Base-by-base conservation (phyloP, 768 basidiomycete species). In the Xerocomellus amylosporus region DNA sequence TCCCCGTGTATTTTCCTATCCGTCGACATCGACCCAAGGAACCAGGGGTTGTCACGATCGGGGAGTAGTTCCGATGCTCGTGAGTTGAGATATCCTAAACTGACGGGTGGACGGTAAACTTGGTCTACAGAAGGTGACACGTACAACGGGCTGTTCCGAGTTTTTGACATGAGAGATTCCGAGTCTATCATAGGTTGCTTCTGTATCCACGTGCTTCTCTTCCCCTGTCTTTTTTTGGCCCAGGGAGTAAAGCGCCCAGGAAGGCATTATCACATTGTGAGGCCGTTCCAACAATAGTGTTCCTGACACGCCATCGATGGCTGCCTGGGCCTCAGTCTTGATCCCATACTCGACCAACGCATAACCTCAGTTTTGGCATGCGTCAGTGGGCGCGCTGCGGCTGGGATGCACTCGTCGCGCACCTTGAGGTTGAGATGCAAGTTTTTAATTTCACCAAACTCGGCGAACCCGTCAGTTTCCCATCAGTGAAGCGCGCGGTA, bases 381-480 rank as follows among this genome's bases (percentile, higher is more conserved):
- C 31, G 24, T 68, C 13, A 63, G 43, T 3, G 28, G 5, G 10
- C n/a, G 28, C n/a, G 39, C 24, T 19, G 7, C 10, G 37, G 19
- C 5, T 37, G 22, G 30, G 14, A n/a, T 17, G 47, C 24, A 43
- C 26, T 15, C 6, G 24, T 26, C 14, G 40, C 81, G 41, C 58
- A 93, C 96, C 86, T 98, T 99, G 67, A 98, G 79, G 70, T 98
- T 98, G 66, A 99, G 82, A 71, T 98, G 95, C 46, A 98, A 75
- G 74, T 98, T 98, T 79, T 97, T 96, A 59, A 99, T 94, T 71
- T 97, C 93, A 50, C 97, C 97, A 64, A 83, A 98, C 61, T 98
- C 97, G 36, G 86, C 87, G 71, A 99, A 99, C 67, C 93, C 91
- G 77, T 99, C 97, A 41, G 84, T 87, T 36, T 24, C 22, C n/a